Base-by-base conservation (phyloP, 768 basidiomycete species). In the Lactarius hengduanensis region DNA sequence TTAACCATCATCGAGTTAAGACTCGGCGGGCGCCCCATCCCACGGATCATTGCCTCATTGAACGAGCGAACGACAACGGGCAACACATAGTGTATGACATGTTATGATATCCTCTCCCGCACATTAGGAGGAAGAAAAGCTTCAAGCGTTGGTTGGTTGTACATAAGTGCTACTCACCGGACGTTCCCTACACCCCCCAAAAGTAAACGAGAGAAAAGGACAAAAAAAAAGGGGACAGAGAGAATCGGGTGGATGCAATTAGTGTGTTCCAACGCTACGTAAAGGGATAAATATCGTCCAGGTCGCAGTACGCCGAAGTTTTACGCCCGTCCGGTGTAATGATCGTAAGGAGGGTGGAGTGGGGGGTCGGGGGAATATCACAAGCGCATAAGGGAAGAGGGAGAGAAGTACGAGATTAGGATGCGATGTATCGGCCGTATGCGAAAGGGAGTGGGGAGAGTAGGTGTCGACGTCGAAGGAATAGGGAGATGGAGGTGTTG, bases 371-470 rank as follows among this genome's bases (percentile, higher is more conserved):
- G 30, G 32, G 55, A 32, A 66, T 62, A 62, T 54, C 30, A 53
- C 56, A 47, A 59, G 30, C 62, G 61, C 65, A 66, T 66, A 66
- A 57, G 32, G 22, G 36, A 34, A 26, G 20, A 22, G 53, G 57
- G 40, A 3, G 22, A 55, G 41, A 22, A 50, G 50, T 65, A 59
- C 47, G 59, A 65, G 10, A 43, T 22, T 66, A 62, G 22, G 50
- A 66, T 62, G 65, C 43, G 65, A 60, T 57, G 50, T 53, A 26
- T 53, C 50, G 28, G 47, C 40, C 64, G 59, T 53, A 53, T 54
- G 53, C 38, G 55, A 18, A n/a, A 61, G 38, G 13, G 38, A 28
- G 16, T 5, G 16, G 20, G 56, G 53, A 57, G 58, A 10, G 30
- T 53, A 22, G 30, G 50, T 20, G 47, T 66, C 30, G 41, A n/a